Conservation (phyloP, 371 early-diverging fungal species). For the Mortierella sp. region DNA sequence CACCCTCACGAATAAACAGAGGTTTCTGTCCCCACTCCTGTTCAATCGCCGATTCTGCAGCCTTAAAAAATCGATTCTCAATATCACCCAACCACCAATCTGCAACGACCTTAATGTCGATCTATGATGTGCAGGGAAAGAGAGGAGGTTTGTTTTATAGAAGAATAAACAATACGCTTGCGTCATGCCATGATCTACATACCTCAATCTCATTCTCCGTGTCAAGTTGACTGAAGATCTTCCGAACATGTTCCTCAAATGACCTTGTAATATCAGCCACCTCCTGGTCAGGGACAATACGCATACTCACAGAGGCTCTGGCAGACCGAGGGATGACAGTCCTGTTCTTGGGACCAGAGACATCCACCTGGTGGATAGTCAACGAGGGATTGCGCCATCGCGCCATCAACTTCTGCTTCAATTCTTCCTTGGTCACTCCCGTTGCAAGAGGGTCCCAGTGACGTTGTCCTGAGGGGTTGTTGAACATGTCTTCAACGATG, state of each 20-base stretch:
- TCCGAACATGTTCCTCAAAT: slow-evolving; percentile 66
- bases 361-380: slow-evolving; percentile 83
- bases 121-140: slow-evolving; percentile 50
- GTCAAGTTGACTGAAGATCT: slow-evolving; percentile 62
- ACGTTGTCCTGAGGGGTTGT: slow-evolving; percentile 28
- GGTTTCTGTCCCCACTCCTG: slow-evolving; percentile 72
- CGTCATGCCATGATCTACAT: slow-evolving; percentile 3
- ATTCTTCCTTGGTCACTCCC: slow-evolving; percentile 57
- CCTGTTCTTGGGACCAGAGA: slow-evolving; percentile 74
- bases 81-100: slow-evolving; percentile 88
- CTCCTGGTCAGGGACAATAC: slow-evolving; percentile 85
- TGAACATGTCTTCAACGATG: slow-evolving; percentile 56
- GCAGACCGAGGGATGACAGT: slow-evolving; percentile 82
- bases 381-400: slow-evolving; percentile 86
- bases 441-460: slow-evolving; percentile 51
- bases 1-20: slow-evolving; percentile 82
- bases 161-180: not conserved
- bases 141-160: not conserved
- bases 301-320: slow-evolving; percentile 80
- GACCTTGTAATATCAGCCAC: slow-evolving; percentile 67
- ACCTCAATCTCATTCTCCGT: slow-evolving; percentile 68
- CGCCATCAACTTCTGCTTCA: slow-evolving; percentile 71
- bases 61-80: slow-evolving; percentile 72
- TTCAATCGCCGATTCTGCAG: slow-evolving; percentile 74
- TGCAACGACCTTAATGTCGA: slow-evolving; percentile 70